Base-by-base conservation (phyloP, 225 moss, liverwort and hornwort genomes). In the Rhytidiadelphus loreus region DNA sequence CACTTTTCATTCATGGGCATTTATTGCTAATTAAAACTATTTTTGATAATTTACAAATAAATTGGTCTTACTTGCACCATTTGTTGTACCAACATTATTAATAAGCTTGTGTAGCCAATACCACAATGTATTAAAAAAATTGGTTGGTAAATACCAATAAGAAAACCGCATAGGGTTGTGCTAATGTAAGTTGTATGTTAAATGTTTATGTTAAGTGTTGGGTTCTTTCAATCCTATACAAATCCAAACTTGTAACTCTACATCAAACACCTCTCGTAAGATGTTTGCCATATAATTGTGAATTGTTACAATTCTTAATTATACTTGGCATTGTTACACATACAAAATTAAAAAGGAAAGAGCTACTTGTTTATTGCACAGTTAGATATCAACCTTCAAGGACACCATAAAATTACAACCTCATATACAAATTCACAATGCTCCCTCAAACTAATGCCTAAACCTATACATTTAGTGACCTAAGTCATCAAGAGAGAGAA, bases 71-170 rank as follows among this genome's bases (percentile, higher is more conserved):
- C 11, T 16, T 44, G 9, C 9, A 72, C 28, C 4, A 69, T 39
- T 11, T 23, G 4, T 5, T 69, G 23, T 12, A n/a, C 17, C 23
- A 69, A 13, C 8, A 19, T 12, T 6, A n/a, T n/a, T n/a, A n/a
- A n/a, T n/a, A 46, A 73, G 30, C 17, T 44, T 2, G 0, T 72
- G 2, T 0, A 0, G 4, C 26, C 11, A 46, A 73, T 18, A 29
- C 17, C 2, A 17, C 5, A 44, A 72, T 72, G 3, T 18, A 29
- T 30, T 19, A 13, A 44, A 17, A n/a, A 29, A 46, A 17, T 17
- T 11, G 7, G 46, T 0, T 30, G 0, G 0, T 16, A 72, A 6
- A 29, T 28, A 44, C 6, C 9, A 28, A 9, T 39, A 69, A 39
- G 8, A 69, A 69, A 39, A 24, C 2, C 13, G 41, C 37, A 35